Base-by-base conservation (phyloP, 2,329 filamentous ascomycete genomes). In the Neocucurbitaria cava region DNA sequence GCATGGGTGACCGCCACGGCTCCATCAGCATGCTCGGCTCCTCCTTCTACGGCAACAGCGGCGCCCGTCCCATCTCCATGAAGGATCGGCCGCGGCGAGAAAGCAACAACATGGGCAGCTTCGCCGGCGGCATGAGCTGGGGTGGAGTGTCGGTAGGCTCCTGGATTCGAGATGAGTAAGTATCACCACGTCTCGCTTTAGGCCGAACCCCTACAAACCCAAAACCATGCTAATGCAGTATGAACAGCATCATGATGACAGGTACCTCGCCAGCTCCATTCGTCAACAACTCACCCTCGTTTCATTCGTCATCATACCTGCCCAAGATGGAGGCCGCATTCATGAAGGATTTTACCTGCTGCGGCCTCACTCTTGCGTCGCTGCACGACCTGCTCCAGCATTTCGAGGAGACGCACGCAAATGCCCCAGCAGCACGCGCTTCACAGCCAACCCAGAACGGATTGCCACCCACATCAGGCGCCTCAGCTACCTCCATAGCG, bases 81-180 rank as follows among this genome's bases (percentile, higher is more conserved):
- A 78, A 79, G 61, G 83, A 84, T 58, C 80, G 81, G 52, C 78
- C 78, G 46, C 78, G 85, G 59, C 77, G 85, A 62, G 83, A 88
- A 73, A 86, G 84, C 73, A 78, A 83, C 58, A 83, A 84, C 52
- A 83, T 85, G 57, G 83, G 85, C 63, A 87, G 85, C 71, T 77
- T 88, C 56, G 80, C 85, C 46, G 89, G 88, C 61, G 93, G 94
- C 68, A 92, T 96, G 88, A 97, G 93, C 78, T 99, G 94, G 93
- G 94, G 94, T 72, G 94, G 93, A 62, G 87, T 96, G 56, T 98
- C 94, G 8, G 91, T 98, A 62, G 94, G 94, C 59, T 98, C 94
- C 72, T 98, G 96, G 83, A 95, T 99, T 77, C 86, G 91, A 76
- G 94, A 99, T 80, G 95, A 99, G 95, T 99, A 87, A 87, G 94